Percentiles rank a stretch among this genome's conserved stretches.
Conservation (phyloP, 306 rosid species). For the Quercus suber region DNA sequence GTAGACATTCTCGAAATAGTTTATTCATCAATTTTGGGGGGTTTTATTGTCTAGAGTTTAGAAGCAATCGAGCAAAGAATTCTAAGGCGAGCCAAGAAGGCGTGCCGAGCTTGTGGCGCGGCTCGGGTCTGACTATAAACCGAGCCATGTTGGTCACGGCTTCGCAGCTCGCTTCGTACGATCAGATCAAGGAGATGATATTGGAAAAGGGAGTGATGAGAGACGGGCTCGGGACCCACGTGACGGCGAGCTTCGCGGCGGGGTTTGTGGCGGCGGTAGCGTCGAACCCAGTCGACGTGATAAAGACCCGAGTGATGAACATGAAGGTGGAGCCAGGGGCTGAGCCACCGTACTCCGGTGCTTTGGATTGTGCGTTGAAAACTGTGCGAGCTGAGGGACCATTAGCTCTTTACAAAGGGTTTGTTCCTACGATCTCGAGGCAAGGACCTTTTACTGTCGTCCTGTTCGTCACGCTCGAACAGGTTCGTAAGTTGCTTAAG, state of each 20-base stretch:
- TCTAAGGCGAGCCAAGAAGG: too few relatives aligned
- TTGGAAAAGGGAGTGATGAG: conserved; percentile 46
- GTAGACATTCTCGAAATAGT: too few relatives aligned
- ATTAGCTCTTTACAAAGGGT: conserved; percentile 67
- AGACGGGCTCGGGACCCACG: conserved; percentile 82
- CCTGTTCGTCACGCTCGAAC: conserved; percentile 74
- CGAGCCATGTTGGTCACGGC: conserved; percentile 87
- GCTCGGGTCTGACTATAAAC: conserved; percentile 68
- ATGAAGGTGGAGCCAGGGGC: conserved; percentile 72
- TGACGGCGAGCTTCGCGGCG: conserved; percentile 71
- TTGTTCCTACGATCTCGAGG: conserved; percentile 71
- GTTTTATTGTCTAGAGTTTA: too few relatives aligned
- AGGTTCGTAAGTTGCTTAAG: conserved; percentile 67
- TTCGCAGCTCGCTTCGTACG: conserved; percentile 73
- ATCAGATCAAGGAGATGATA: conserved; percentile 64
- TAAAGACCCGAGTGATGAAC: conserved; percentile 78
- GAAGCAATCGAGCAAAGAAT: too few relatives aligned
- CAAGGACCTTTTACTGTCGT: conserved; percentile 83
- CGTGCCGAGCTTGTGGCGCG: conserved; percentile 66
- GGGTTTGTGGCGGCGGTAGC: conserved; percentile 80
- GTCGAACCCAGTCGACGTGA: conserved; percentile 73
- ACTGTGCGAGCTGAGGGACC: conserved; percentile 78
- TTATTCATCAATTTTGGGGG: too few relatives aligned
- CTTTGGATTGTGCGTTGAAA: conserved; percentile 62
- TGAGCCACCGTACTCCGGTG: conserved; percentile 61